Percentiles rank a stretch among this genome's conserved stretches.
Evolutionary conservation across 371 early-diverging fungal species (phyloP).

Genomic region (Mortierella polycephala): DNA sequence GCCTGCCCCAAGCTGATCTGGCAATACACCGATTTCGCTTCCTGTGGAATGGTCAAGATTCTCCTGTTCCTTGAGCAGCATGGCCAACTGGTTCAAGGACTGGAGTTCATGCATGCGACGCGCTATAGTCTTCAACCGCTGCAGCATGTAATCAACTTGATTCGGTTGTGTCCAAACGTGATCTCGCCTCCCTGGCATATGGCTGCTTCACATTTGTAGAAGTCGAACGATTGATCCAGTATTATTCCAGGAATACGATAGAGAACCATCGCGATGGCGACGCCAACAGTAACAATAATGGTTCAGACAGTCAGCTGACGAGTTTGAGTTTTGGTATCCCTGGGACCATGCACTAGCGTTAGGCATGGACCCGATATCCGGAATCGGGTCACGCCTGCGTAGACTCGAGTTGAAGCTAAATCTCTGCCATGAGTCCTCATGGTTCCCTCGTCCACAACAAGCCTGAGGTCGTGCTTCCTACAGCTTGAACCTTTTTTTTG

Average conservation of each 20-base stretch:
- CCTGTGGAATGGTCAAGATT: constrained; percentile 4
- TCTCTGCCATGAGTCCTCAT: background rate
- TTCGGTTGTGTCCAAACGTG: constrained; percentile 17
- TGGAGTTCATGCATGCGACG: constrained; percentile 14
- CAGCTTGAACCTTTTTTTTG: constrained; percentile 11
- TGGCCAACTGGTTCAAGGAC: constrained; percentile 14
- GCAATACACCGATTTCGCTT: constrained; percentile 10
- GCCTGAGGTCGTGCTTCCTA: constrained; percentile 3
- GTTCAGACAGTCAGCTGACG: constrained; percentile 4
- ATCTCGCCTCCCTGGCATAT: constrained; percentile 9
- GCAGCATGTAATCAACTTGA: constrained; percentile 9
- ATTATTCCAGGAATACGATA: constrained; percentile 3
- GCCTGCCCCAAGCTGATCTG: constrained; percentile 12
- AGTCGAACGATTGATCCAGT: constrained; percentile 11
- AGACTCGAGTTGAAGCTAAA: constrained; percentile 16
- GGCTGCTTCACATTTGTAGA: constrained; percentile 15
- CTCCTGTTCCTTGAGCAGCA: background rate
- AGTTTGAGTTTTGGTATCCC: constrained; percentile 18
- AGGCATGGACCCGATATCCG: constrained; percentile 4
- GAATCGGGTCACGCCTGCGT: constrained; percentile 4
- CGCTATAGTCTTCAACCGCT: constrained; percentile 1
- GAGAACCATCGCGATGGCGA: background rate
- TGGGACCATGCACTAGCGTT: background rate
- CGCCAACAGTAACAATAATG: background rate
- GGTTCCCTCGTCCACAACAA: background rate